Evolutionary conservation across 2,329 filamentous ascomycete genomes (phyloP).

Genomic region (Aspergillus hiratsukae): DNA sequence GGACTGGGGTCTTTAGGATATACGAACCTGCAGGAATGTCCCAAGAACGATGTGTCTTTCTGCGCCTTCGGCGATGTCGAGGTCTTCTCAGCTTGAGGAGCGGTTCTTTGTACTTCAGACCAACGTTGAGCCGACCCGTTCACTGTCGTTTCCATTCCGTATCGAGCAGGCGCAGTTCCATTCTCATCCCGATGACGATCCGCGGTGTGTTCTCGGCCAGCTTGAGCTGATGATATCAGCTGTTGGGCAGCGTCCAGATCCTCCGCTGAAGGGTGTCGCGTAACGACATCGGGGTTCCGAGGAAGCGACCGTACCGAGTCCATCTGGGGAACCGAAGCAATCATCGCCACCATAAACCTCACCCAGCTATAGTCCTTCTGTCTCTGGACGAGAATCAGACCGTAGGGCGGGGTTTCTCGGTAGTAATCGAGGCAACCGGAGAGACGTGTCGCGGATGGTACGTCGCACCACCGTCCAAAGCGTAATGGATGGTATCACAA

Average conservation of each 20-base stretch:
- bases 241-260: constrained; percentile 47
- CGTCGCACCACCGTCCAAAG: constrained; percentile 29
- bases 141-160: constrained; percentile 11
- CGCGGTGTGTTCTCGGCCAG: constrained; percentile 34
- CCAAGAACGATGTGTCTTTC: constrained; percentile 37
- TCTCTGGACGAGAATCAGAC: constrained; percentile 4
- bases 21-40: constrained; percentile 40
- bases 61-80: constrained; percentile 33
- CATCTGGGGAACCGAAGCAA: constrained; percentile 36
- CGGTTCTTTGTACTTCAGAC: constrained; percentile 10
- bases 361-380: neutral
- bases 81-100: constrained; percentile 18
- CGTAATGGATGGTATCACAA: constrained; percentile 31
- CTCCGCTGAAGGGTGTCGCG: constrained; percentile 44
- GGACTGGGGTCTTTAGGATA: neutral
- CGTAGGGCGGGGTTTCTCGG: constrained; percentile 8
- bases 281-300: constrained; percentile 25
- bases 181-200: constrained; percentile 24
- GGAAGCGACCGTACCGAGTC: constrained; percentile 32
- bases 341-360: constrained; percentile 24
- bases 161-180: constrained; percentile 5
- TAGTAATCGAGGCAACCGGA: constrained; percentile 10
- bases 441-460: constrained; percentile 14
- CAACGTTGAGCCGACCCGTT: constrained; percentile 18
- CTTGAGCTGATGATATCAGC: constrained; percentile 44